These are phyloP conservation scores for Jatropha curcas DNA, from an alignment of 345 rosid genomes.

Conservation along the genomic window DNA sequence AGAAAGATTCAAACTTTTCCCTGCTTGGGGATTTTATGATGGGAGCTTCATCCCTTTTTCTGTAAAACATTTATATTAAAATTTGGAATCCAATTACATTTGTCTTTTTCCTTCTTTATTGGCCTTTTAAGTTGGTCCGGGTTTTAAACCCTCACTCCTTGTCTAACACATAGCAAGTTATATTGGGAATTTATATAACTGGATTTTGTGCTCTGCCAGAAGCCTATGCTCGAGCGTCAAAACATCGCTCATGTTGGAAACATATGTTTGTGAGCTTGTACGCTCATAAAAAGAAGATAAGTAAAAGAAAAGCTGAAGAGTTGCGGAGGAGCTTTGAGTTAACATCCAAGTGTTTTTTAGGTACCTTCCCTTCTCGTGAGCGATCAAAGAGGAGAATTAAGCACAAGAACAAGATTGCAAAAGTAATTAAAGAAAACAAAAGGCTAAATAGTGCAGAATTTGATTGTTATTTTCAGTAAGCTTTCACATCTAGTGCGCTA, in stretches of 20 bases:
- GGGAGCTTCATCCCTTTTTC: too few relatives aligned
- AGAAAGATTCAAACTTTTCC: background rate
- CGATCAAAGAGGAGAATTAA: constrained; percentile 44
- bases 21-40: background rate
- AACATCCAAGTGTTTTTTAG: constrained; percentile 49
- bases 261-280: constrained; percentile 34
- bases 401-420: constrained; percentile 32
- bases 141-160: too few relatives aligned
- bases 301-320: constrained; percentile 14
- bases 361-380: constrained; percentile 35
- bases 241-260: constrained; percentile 74
- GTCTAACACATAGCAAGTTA: too few relatives aligned
- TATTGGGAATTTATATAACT: constrained; percentile 1
- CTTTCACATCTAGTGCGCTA: background rate
- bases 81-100: too few relatives aligned
- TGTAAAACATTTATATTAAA: too few relatives aligned
- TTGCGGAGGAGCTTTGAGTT: constrained; percentile 12
- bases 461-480: constrained; percentile 53
- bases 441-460: constrained; percentile 27
- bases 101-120: too few relatives aligned
- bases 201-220: constrained; percentile 30
- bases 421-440: constrained; percentile 23
- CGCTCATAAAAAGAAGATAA: constrained; percentile 29
- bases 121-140: too few relatives aligned
- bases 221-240: constrained; percentile 19